phyloP scores from a whole-genome alignment of 225 moss, liverwort and hornwort species.

The Antitrichia curtipendula region DNA sequence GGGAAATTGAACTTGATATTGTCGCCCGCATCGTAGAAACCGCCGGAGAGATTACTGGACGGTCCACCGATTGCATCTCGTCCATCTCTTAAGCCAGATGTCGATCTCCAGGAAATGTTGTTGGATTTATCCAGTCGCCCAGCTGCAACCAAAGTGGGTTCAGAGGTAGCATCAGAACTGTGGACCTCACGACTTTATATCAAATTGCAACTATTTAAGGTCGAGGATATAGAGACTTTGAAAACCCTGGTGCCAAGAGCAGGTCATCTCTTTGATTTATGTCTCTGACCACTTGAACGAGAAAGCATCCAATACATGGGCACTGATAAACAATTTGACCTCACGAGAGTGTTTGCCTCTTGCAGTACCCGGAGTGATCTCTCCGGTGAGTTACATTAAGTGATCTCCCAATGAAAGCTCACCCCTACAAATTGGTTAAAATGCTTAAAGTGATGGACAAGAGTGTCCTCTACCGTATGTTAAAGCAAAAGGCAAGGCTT shows the following conservation, averaged over 20 bases:
- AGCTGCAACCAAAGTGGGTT: slow-evolving; percentile 23
- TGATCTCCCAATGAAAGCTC: background rate
- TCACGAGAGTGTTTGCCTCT: background rate
- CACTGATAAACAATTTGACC: background rate
- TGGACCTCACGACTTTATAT: background rate
- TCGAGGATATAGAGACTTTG: background rate
- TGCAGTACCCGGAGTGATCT: background rate
- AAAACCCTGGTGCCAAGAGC: background rate
- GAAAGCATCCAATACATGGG: background rate
- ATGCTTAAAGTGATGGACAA: background rate
- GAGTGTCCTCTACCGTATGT: background rate
- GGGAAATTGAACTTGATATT: slow-evolving; percentile 86
- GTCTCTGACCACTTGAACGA: background rate
- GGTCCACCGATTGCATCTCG: slow-evolving; percentile 9
- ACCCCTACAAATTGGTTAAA: background rate
- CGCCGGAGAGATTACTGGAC: slow-evolving; percentile 50
- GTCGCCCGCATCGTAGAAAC: slow-evolving; percentile 85
- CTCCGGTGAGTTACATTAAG: background rate
- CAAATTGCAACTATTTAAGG: background rate
- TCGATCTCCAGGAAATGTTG: slow-evolving; percentile 60
- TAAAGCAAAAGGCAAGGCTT: background rate
- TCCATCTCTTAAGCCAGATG: slow-evolving; percentile 59
- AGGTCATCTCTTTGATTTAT: background rate
- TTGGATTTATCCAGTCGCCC: slow-evolving; percentile 56
- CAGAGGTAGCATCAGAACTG: background rate